Evolutionary conservation across 2,329 filamentous ascomycete genomes (phyloP), one percentile per base, ranked within the genome.

Genomic region (Cladosporium cucumerinum): DNA sequence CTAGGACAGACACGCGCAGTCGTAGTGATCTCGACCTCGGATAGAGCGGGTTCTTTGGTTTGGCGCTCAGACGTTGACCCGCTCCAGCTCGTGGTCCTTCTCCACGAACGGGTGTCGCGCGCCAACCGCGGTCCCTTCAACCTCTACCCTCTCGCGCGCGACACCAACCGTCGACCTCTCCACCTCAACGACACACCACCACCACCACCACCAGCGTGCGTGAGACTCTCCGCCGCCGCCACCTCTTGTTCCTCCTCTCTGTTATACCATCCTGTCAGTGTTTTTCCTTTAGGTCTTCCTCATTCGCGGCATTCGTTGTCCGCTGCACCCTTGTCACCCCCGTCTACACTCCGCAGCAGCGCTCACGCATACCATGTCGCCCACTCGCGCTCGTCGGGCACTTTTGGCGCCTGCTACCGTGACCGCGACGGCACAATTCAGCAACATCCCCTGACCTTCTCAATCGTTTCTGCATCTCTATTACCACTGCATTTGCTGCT

Each of bases 261-360:
- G 18, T 60, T 60, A 68, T 68, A 65, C 65, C 65, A 46, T 67
- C 69, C 71, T 65, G 72, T 72, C 72, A 72, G 72, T 72, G 70
- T 71, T 6, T 71, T 70, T 68, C 58, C 59, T 66, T 67, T 65
- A 63, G 66, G 64, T 62, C 67, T 64, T 61, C 67, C 65, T 66
- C 62, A 51, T 62, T 64, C 65, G 88, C 89, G 2, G 82, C 81
- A 32, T 0, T 82, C 66, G 85, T 86, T 0, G 84, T 86, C 63
- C 82, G 81, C 76, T 85, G 89, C 69, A 66, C 60, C 43, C n/a
- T 60, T 68, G 71, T 55, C 34, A 59, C 55, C 55, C 64, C 48
- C 48, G 28, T 55, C 49, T 62, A 51, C 59, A 63, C 58, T 61
- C 66, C 49, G 30, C 58, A 36, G 59, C 54, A 25, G 16, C 36